A percentile compares a stretch with the other conserved stretches of the same genome.
phyloP scores from a whole-genome alignment of 805 yeast genomes.

The Candida chauliodis region DNA sequence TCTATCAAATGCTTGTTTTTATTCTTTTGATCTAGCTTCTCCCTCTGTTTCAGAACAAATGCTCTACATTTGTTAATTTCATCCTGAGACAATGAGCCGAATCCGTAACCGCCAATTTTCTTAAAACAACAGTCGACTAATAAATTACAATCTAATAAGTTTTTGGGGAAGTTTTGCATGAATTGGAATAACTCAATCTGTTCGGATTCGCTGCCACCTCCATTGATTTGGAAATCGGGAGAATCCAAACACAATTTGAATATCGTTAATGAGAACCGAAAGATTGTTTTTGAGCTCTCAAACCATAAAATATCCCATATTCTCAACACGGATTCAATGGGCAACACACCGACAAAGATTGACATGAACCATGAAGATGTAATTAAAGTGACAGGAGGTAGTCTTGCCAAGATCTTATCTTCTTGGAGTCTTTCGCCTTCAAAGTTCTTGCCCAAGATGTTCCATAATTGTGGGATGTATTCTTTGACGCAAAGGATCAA shows the following conservation, averaged over 20 bases:
- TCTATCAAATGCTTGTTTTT: conserved; percentile 27
- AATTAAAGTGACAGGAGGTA: conserved; percentile 89
- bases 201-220: conserved; percentile 27
- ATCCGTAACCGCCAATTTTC: conserved; percentile 58
- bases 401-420: conserved; percentile 57
- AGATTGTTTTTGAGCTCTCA: conserved; percentile 84
- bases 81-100: conserved; percentile 74
- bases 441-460: conserved; percentile 36
- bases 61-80: conserved; percentile 76
- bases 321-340: conserved; percentile 81
- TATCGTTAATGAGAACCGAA: conserved; percentile 76
- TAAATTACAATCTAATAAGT: conserved; percentile 61
- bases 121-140: conserved; percentile 75
- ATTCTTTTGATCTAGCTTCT: conserved; percentile 28
- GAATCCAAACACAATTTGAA: conserved; percentile 65
- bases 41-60: conserved; percentile 67
- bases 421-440: conserved; percentile 40
- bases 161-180: conserved; percentile 78
- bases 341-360: conserved; percentile 84
- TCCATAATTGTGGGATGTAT: conserved; percentile 80
- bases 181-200: conserved; percentile 67
- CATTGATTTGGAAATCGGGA: conserved; percentile 45
- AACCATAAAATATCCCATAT: conserved; percentile 95
- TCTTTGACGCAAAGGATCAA: conserved; percentile 82
- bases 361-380: conserved; percentile 99